Base-by-base conservation (phyloP, 805 yeast species). In the Sugiyamaella lignohabitans region DNA sequence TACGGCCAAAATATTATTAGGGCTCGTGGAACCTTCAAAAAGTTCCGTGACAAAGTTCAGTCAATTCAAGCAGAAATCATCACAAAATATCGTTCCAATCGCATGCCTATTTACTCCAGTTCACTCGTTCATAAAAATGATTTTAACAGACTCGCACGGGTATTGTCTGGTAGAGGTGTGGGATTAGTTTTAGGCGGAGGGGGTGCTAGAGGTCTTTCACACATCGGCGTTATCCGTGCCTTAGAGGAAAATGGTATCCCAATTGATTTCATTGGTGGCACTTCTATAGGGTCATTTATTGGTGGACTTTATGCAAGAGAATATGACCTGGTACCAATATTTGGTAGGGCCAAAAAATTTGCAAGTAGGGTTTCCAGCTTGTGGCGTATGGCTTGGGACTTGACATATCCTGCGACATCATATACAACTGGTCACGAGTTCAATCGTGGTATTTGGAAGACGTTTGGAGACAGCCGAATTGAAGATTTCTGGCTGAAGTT, bases 391-490 rank as follows among this genome's bases (percentile, higher is more conserved):
- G 50, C 83, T 2, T 66, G 85, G 24, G 98, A 91, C 62, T 65
- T 93, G 57, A 91, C 98, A 0, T 84, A 89, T 63, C 98, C 98
- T 0, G 81, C 87, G 1, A 88, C 96, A 0, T 84, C 97, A 0
- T 91, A 94, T 61, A 85, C 95, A 8, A 93, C 98, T 1, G 98
- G 98, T 0, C 96, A 93, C 64, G 98, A 88, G 63, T 91, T 91
- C 65, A 91, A 91, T 64, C 73, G 98, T 55, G 98, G 98, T 42
- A 79, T 91, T n/a, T 93, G 97, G 96, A 91, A 93, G 63, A 79
- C 87, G 0, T 85, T 91, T 68, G 97, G 98, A 0, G 91, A 87
- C 53, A 76, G 82, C 11, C 81, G 96, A 58, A 87, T 91, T 54
- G 98, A 91, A 62, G 98, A 91, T 61, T 91, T 91, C 63, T 91